A percentile compares a stretch with the other conserved stretches of the same genome.
Evolutionary conservation across 1,284 basidiomycete species (phyloP).

Genomic region (Phenoliferia sp.): DNA sequence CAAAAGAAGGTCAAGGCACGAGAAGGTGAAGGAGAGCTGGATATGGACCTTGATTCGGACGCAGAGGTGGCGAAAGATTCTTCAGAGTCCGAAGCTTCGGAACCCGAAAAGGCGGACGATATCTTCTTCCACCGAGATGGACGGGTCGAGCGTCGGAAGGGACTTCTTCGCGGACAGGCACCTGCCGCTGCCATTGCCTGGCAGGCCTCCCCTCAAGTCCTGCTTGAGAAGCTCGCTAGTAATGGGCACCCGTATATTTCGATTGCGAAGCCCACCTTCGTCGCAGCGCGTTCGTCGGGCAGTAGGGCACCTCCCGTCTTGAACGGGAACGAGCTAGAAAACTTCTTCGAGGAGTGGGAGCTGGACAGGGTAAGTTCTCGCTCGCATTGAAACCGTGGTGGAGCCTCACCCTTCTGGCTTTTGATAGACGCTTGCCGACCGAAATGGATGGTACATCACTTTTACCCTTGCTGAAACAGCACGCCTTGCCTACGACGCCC

Average conservation of each 20-base stretch:
- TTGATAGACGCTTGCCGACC: constrained; percentile 37
- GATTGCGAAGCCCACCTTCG: constrained; percentile 16
- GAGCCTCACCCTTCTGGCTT: background rate
- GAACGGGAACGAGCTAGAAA: constrained; percentile 32
- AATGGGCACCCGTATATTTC: constrained; percentile 19
- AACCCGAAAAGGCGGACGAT: constrained; percentile 14
- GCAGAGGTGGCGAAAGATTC: constrained; percentile 4
- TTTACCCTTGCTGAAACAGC: constrained; percentile 28
- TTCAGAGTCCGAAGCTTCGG: background rate
- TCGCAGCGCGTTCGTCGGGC: constrained; percentile 22
- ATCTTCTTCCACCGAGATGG: constrained; percentile 13
- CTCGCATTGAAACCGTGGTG: too few relatives aligned
- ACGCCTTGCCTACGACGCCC: constrained; percentile 47
- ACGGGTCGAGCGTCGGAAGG: background rate
- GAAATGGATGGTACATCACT: constrained; percentile 40
- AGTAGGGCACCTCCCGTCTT: constrained; percentile 23
- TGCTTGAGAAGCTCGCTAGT: constrained; percentile 21
- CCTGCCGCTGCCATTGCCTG: constrained; percentile 27
- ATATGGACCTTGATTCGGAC: constrained; percentile 26
- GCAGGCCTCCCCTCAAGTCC: constrained; percentile 24
- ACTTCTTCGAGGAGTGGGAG: constrained; percentile 25
- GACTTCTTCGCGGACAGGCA: constrained; percentile 8
- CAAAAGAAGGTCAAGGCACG: background rate
- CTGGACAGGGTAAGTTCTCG: constrained; percentile 18
- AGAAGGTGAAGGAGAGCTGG: constrained; percentile 14